Base-by-base conservation (phyloP, 2,329 filamentous ascomycete species). In the Fonsecaea erecta region DNA sequence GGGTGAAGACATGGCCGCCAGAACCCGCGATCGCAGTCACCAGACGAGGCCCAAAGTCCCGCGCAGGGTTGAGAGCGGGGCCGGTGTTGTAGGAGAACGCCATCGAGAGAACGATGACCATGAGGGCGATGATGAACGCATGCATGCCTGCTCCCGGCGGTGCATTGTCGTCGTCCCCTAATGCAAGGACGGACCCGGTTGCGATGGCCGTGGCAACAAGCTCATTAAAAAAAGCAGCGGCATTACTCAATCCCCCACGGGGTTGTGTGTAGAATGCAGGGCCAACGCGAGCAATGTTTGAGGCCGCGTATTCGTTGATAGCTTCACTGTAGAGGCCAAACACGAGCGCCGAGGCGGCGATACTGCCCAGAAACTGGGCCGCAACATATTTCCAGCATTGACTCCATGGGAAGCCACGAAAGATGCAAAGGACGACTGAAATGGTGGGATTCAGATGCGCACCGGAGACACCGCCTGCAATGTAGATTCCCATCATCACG, bases 371-470 rank as follows among this genome's bases (percentile, higher is more conserved):
- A 6, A 78, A 64, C 62, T 79, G 77, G 0, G 75, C 75, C 1
- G 72, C 51, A n/a, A 76, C 69, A 58, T 78, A 78, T 0, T 71
- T 62, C 1, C 69, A 48, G 2, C 71, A 72, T 18, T 71, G 67
- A 0, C 70, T 67, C 7, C 69, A 73, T 0, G 76, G 77, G 43
- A 78, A 78, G 11, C 76, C 77, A 2, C 76, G 75, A 53, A 73
- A 78, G 2, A 75, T 64, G 14, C 70, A 71, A 2, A 77, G 66
- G 1, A 72, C 52, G 18, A 82, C 74, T 0, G 79, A 79, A 6
- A 83, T 75, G 0, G 77, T 79, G 0, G 82, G 82, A 55, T 82
- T 83, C n/a, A 84, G 73, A 60, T 83, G 81, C 0, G 77, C 80
- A 63, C 82, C 81, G 3, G 78, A 81, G 3, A 82, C 75, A 16